These are phyloP conservation scores for Saccharomyces pastorianus DNA, from an alignment of 1,139 yeast genomes.

Conservation along the genomic window DNA sequence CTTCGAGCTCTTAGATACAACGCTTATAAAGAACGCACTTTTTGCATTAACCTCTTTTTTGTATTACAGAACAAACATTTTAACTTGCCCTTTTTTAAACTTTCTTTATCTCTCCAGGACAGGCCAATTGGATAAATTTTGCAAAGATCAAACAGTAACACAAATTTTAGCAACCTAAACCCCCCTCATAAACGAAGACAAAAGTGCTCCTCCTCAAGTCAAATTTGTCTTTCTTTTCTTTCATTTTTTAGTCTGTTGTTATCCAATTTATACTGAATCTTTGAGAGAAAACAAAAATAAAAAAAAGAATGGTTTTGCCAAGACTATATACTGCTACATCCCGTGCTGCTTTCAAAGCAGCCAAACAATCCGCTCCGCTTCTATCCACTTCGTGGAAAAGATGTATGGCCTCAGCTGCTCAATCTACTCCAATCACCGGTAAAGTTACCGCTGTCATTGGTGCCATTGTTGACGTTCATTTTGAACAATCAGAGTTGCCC, in stretches of 20 bases:
- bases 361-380: slow-evolving; percentile 62
- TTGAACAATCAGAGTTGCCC: slow-evolving; percentile 95
- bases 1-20: background rate
- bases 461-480: slow-evolving; percentile 99
- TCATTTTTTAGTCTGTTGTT: slow-evolving; percentile 2
- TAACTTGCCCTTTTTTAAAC: background rate
- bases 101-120: background rate
- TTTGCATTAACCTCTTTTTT: background rate
- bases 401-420: slow-evolving; percentile 80
- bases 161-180: slow-evolving; percentile 1
- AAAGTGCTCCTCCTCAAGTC: background rate
- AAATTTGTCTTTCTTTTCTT: slow-evolving; percentile 1
- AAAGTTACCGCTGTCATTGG: slow-evolving; percentile 97
- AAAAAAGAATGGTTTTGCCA: slow-evolving; percentile 57
- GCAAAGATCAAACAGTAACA: background rate
- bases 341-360: slow-evolving; percentile 84
- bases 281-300: background rate
- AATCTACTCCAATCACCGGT: slow-evolving; percentile 69
- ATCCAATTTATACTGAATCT: background rate
- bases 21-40: background rate
- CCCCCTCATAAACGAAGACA: slow-evolving; percentile 1
- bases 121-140: slow-evolving; percentile 1
- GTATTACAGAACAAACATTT: background rate
- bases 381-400: slow-evolving; percentile 47
- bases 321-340: slow-evolving; percentile 87